Conservation (phyloP, 2,329 filamentous ascomycete genomes). For the Epichloe sylvatica region DNA sequence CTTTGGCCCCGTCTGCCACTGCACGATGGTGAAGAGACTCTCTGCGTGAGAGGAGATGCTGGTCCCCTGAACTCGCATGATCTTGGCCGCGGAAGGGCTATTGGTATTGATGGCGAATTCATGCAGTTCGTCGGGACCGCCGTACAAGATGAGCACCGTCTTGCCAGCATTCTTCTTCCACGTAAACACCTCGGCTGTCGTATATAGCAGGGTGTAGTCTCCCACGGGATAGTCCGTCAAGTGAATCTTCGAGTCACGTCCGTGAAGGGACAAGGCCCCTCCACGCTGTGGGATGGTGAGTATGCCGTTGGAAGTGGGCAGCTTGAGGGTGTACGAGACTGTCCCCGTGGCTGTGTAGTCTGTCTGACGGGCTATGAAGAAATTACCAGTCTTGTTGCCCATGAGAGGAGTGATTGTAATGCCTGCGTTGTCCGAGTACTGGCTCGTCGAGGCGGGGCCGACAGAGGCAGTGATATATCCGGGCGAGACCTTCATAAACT, state of each 20-base stretch:
- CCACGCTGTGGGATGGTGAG: conserved; percentile 46
- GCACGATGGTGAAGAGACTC: conserved; percentile 13
- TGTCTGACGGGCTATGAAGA: conserved; percentile 54
- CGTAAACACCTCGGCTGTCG: conserved; percentile 55
- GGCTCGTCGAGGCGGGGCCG: conserved; percentile 32
- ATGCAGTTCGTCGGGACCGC: conserved; percentile 45
- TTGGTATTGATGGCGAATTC: conserved; percentile 41
- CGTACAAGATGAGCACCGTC: conserved; percentile 51
- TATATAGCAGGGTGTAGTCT: conserved; percentile 47
- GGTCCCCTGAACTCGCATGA: conserved; percentile 14
- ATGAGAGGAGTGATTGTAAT: conserved; percentile 49
- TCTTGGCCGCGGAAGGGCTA: conserved; percentile 4
- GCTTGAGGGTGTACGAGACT: conserved; percentile 47
- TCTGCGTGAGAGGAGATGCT: conserved; percentile 13
- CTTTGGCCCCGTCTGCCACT: conserved; percentile 18
- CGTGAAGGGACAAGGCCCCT: conserved; percentile 40
- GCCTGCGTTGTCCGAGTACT: conserved; percentile 36
- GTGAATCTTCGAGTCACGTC: conserved; percentile 54
- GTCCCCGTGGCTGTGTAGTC: conserved; percentile 46
- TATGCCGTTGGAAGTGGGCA: conserved; percentile 44
- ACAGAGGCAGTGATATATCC: conserved; percentile 50
- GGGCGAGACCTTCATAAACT: conserved; percentile 60
- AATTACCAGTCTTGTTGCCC: conserved; percentile 38
- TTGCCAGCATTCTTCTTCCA: conserved; percentile 50
- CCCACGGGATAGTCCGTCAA: conserved; percentile 53